Base-by-base conservation (phyloP, 2,329 filamentous ascomycete genomes). In the Botryotinia convoluta region DNA sequence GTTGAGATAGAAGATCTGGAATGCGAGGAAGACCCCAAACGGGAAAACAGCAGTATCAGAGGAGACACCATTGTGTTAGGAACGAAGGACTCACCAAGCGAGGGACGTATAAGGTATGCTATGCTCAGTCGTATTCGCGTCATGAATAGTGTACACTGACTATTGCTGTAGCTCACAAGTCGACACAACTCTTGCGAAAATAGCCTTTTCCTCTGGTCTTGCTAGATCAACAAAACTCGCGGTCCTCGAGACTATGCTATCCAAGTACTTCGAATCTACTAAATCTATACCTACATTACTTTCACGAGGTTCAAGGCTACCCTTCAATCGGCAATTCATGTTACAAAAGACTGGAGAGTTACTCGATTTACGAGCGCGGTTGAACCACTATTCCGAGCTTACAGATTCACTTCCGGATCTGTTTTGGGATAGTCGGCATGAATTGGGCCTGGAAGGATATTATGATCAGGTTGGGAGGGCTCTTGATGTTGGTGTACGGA, bases 321-420 rank as follows among this genome's bases (percentile, higher is more conserved):
- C 90, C 10, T 92, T 91, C 76, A 89, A 87, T 32, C 87, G 94
- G 70, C 87, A 88, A 71, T 95, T 97, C 82, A 95, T 98, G 80
- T 86, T 98, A 39, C 91, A 93, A 77, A 97, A 98, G 83, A 98
- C 96, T 0, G 96, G 96, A 74, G 94, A 98, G 82, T 87, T 99
- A 10, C 88, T 98, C 29, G 92, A 91, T 79, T 90, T 98, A 69
- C 91, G 96, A 64, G 95, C 95, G 0, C 94, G 97, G 79, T 87
- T 99, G 67, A 99, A 99, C 81, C 92, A 98, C 78, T 98, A 98
- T 84, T 97, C 94, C 1, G 96, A 98, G 82, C 88, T 99, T 48
- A 98, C 96, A 0, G 96, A 99, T 83, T 94, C 93, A 29, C 87
- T 98, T 29, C 96, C 96, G 0, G 96, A 99, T 83, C 90, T 98